A percentile compares a stretch with the other conserved stretches of the same genome.
Conservation (phyloP, 116 monocot species). For the Cymodocea nodosa region DNA sequence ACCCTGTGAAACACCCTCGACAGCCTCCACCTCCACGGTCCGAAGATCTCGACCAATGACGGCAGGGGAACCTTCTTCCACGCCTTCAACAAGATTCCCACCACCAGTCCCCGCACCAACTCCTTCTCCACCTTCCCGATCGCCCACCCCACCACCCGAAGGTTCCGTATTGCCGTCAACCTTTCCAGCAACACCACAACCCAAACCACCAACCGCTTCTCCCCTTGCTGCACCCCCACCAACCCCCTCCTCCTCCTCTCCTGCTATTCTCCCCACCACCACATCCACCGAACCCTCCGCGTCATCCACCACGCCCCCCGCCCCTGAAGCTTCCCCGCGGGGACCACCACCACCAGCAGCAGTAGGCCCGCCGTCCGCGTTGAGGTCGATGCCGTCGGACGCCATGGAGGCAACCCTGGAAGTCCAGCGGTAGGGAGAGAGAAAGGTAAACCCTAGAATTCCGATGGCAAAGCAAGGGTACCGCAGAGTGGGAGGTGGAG, state of each 20-base stretch:
- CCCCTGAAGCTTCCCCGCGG: neutral
- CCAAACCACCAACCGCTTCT: no score
- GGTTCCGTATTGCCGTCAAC: no score
- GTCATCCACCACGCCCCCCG: neutral
- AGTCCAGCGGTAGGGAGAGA: neutral
- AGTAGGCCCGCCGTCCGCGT: slow-evolving; percentile 2
- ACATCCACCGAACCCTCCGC: no score
- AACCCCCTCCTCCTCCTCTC: no score
- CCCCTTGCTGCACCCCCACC: no score
- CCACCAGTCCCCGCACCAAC: neutral
- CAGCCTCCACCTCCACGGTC: neutral
- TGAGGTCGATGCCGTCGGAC: slow-evolving; percentile 12
- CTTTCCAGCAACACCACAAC: no score
- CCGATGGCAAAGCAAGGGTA: neutral
- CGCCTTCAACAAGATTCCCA: neutral
- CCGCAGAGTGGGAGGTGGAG: no score
- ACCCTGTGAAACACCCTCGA: neutral
- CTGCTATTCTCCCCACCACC: no score
- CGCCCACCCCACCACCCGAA: neutral
- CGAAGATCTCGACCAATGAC: neutral
- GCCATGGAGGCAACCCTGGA: neutral
- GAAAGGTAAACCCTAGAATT: slow-evolving; percentile 5
- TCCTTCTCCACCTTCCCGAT: neutral
- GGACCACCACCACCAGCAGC: neutral
- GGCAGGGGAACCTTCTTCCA: neutral